phyloP scores from a whole-genome alignment of 805 yeast genomes.

The Pichia kluyveri region DNA sequence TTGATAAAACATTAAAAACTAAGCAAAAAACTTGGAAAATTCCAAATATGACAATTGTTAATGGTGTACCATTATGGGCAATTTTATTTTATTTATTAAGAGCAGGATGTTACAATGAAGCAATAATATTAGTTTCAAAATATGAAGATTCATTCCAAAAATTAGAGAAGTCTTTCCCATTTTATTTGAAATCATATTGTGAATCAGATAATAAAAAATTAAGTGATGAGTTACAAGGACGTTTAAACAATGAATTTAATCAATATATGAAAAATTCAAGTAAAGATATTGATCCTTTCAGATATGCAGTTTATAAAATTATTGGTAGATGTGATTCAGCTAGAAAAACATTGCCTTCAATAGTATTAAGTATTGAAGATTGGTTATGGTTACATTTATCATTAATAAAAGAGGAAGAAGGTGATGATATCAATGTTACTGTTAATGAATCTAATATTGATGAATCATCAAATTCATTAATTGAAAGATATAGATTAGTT shows the following conservation, averaged over 20 bases:
- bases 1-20: conserved; percentile 38
- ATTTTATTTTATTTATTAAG: conserved; percentile 74
- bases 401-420: conserved; percentile 51
- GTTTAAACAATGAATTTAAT: conserved; percentile 71
- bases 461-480: conserved; percentile 33
- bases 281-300: conserved; percentile 77
- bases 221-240: conserved; percentile 57
- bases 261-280: conserved; percentile 60
- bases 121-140: conserved; percentile 54
- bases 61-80: conserved; percentile 94
- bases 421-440: conserved; percentile 14
- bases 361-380: conserved; percentile 77
- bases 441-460: conserved; percentile 13
- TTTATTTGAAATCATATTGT: conserved; percentile 65
- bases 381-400: conserved; percentile 94
- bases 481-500: conserved; percentile 60
- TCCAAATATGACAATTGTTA: conserved; percentile 53
- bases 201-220: conserved; percentile 45
- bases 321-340: conserved; percentile 83
- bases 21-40: conserved; percentile 35
- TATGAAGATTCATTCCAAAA: conserved; percentile 70
- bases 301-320: conserved; percentile 82
- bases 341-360: conserved; percentile 55
- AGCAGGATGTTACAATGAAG: conserved; percentile 75
- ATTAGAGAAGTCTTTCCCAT: conserved; percentile 76